A percentile compares a stretch with the other conserved stretches of the same genome.
Evolutionary conservation across 768 basidiomycete genomes (phyloP).

Genomic region (Phanerochaete sordida): DNA sequence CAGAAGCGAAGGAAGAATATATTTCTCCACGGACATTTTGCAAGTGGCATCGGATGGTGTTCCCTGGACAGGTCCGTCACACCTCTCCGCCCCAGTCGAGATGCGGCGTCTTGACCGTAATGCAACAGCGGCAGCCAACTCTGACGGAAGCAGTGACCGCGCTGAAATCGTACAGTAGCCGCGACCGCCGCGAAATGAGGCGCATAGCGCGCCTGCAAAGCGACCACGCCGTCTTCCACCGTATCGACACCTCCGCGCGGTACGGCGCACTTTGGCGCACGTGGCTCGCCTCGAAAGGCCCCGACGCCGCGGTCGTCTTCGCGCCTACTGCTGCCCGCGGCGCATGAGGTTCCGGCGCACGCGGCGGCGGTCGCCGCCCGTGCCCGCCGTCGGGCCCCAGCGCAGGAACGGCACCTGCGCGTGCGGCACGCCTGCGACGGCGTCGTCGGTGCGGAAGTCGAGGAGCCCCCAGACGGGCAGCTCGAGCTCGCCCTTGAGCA

Average conservation of each 20-base stretch:
- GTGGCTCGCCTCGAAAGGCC: slow-evolving; percentile 35
- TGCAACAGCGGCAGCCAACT: slow-evolving; percentile 32
- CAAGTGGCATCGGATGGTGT: slow-evolving; percentile 48
- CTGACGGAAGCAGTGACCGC: slow-evolving; percentile 28
- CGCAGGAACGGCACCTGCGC: slow-evolving; percentile 73
- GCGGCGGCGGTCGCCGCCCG: slow-evolving; percentile 68
- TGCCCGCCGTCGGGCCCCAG: slow-evolving; percentile 66
- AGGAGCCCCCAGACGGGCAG: slow-evolving; percentile 86
- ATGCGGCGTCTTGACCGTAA: not conserved
- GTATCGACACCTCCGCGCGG: slow-evolving; percentile 18
- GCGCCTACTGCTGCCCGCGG: slow-evolving; percentile 60
- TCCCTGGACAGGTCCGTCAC: slow-evolving; percentile 34
- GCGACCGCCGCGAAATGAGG: slow-evolving; percentile 37
- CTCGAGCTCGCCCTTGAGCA: slow-evolving; percentile 88
- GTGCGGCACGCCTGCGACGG: slow-evolving; percentile 49
- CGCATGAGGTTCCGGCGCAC: slow-evolving; percentile 88
- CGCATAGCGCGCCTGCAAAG: slow-evolving; percentile 39
- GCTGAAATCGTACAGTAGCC: slow-evolving; percentile 34
- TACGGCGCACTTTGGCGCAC: slow-evolving; percentile 36
- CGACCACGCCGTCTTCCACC: slow-evolving; percentile 33
- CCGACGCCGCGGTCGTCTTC: slow-evolving; percentile 33
- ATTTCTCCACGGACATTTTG: slow-evolving; percentile 34
- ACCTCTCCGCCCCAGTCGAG: not conserved
- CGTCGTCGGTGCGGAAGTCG: slow-evolving; percentile 52
- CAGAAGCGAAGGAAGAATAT: slow-evolving; percentile 22